A percentile compares a stretch with the other conserved stretches of the same genome.
Evolutionary conservation across 306 rosid species (phyloP).

Genomic region (Casuarina glauca): DNA sequence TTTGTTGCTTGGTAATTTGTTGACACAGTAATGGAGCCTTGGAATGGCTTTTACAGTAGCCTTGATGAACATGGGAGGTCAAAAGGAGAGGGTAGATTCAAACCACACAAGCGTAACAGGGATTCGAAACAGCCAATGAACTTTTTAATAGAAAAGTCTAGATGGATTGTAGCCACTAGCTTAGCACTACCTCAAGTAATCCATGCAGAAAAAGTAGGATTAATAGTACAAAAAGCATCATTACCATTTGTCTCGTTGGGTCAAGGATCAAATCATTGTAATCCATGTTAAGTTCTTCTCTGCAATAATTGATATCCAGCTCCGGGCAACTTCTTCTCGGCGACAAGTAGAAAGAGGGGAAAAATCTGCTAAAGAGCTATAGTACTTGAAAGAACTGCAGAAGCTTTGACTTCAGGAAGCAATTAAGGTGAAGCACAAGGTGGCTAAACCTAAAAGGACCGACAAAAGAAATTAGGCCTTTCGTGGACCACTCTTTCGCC

Average conservation of each 20-base stretch:
- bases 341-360: background rate
- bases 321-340: background rate
- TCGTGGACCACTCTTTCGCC: background rate
- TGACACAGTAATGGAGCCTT: background rate
- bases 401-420: conserved; percentile 2
- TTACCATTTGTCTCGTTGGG: conserved; percentile 29
- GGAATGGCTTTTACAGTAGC: background rate
- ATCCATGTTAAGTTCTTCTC: background rate
- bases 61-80: background rate
- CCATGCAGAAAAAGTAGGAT: conserved; percentile 8
- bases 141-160: conserved; percentile 7
- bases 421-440: background rate
- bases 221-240: conserved; percentile 11
- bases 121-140: conserved; percentile 5
- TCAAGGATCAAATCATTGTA: conserved; percentile 24
- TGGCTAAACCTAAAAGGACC: background rate
- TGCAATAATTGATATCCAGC: background rate
- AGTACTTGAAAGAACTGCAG: conserved; percentile 10
- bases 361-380: background rate
- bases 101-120: conserved; percentile 24
- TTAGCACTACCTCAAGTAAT: background rate
- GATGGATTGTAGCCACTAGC: conserved; percentile 10
- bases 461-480: background rate
- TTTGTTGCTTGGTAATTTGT: background rate
- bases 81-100: background rate